These are phyloP conservation scores for Rosellinia necatrix DNA, from an alignment of 2,329 filamentous ascomycete species.

Conservation along the genomic window DNA sequence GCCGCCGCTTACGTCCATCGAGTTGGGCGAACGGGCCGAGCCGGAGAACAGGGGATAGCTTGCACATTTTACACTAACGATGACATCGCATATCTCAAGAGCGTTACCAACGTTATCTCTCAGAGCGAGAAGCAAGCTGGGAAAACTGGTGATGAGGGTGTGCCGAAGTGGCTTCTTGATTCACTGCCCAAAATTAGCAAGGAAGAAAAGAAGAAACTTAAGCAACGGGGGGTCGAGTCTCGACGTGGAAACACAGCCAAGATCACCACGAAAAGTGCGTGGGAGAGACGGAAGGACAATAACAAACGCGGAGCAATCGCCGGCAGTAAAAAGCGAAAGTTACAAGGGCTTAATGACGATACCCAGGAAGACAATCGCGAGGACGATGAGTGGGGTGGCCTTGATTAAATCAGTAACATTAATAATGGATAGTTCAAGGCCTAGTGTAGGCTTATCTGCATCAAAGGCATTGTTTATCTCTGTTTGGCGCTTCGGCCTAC, in stretches of 20 bases:
- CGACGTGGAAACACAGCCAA: conserved; percentile 57
- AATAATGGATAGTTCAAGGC: not conserved
- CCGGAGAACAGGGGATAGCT: conserved; percentile 85
- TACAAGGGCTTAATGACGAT: conserved; percentile 37
- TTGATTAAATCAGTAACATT: conserved; percentile 43
- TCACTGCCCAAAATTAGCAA: conserved; percentile 84
- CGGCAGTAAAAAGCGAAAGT: conserved; percentile 62
- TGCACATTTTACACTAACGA: conserved; percentile 96
- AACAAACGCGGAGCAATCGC: conserved; percentile 67
- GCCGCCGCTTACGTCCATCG: conserved; percentile 91
- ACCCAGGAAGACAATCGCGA: conserved; percentile 37
- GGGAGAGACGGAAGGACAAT: conserved; percentile 70
- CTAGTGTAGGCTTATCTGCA: not conserved
- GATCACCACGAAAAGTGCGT: conserved; percentile 85
- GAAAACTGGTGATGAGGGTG: conserved; percentile 57
- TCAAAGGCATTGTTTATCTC: not conserved
- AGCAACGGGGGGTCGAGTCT: conserved; percentile 77
- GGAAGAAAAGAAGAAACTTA: conserved; percentile 80
- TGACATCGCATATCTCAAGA: conserved; percentile 86
- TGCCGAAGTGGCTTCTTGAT: conserved; percentile 87
- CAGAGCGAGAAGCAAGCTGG: conserved; percentile 75
- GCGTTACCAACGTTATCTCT: conserved; percentile 89
- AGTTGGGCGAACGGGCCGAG: conserved; percentile 86
- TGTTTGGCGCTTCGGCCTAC: not conserved
- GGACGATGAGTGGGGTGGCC: conserved; percentile 53